Conservation (phyloP, 345 rosid genomes). For the Brassica incana region DNA sequence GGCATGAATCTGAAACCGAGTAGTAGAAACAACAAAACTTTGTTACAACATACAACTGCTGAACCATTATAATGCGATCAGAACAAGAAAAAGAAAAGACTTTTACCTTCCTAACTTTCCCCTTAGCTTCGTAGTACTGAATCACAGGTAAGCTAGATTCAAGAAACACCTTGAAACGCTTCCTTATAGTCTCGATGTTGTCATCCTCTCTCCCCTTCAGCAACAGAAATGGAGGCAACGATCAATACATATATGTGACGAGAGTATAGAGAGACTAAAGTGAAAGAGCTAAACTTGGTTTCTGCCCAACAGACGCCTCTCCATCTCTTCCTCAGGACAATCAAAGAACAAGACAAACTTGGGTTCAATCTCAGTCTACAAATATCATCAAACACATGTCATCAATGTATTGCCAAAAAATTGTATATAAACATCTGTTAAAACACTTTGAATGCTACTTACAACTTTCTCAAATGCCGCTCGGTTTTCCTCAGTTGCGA, state of each 20-base stretch:
- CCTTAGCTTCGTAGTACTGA: constrained; percentile 55
- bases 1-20: constrained; percentile 61
- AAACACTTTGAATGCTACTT: constrained; percentile 37
- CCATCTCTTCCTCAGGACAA: constrained; percentile 66
- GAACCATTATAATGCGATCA: no score
- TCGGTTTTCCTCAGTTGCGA: constrained; percentile 85
- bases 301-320: constrained; percentile 59
- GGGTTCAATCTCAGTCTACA: constrained; percentile 53
- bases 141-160: constrained; percentile 75
- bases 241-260: no score
- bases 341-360: constrained; percentile 53
- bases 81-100: no score
- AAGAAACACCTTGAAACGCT: constrained; percentile 65
- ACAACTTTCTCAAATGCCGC: constrained; percentile 77
- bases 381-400: not conserved
- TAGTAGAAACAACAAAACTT: constrained; percentile 20
- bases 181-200: constrained; percentile 69
- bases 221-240: no score
- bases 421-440: no score
- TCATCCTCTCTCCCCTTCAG: constrained; percentile 85
- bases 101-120: constrained; percentile 71
- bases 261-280: no score
- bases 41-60: not conserved
- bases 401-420: no score
- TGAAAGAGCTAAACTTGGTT: no score